Base-by-base conservation (phyloP, 2,329 filamentous ascomycete genomes). In the Colletotrichum paranaense region DNA sequence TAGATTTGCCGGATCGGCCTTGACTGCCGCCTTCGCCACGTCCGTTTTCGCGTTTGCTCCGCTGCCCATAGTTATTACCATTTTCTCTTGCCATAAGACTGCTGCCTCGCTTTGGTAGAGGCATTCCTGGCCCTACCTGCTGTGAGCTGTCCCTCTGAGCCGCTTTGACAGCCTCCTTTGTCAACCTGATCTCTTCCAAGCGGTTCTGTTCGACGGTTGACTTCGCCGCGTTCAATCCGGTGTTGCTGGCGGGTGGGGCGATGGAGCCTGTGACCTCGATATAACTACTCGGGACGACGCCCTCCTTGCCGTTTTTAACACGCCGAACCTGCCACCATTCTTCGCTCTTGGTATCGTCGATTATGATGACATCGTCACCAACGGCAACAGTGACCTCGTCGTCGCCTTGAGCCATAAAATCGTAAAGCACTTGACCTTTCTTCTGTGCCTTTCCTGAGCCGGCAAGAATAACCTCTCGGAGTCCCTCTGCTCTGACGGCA, bases 291-390 rank as follows among this genome's bases (percentile, higher is more conserved):
- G 97, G 97, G 9, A 99, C 95, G 30, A 99, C 97, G 52, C 97
- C 97, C 84, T 98, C 95, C 80, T 95, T 97, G 77, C 95, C 95
- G 80, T 95, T 98, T 85, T 95, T 97, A 75, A 98, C 80, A 46
- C 95, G 91, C 73, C 94, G 91, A 46, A 99, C 95, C 86, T 97
- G 95, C 96, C 97, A 98, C 97, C 97, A 99, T 81, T 99, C 97
- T 72, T 98, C 95, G 75, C 95, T 98, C 84, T 95, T 97, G 42
- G 88, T 91, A 79, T 98, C 95, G 80, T 99, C 96, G 68, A 98
- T 82, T 67, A 99, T 87, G 56, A 97, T 86, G 53, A 99, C 96
- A 79, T 99, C 96, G 80, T 99, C 97, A 53, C 93, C 97, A 26
- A 93, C 89, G 30, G 90, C 92, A 59, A 99, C 97, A 0, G 95